Percentiles rank a stretch among this genome's conserved stretches.
Conservation (phyloP, 192 early-diverging fungal species). For the Rhizoclosmatium globosum region DNA sequence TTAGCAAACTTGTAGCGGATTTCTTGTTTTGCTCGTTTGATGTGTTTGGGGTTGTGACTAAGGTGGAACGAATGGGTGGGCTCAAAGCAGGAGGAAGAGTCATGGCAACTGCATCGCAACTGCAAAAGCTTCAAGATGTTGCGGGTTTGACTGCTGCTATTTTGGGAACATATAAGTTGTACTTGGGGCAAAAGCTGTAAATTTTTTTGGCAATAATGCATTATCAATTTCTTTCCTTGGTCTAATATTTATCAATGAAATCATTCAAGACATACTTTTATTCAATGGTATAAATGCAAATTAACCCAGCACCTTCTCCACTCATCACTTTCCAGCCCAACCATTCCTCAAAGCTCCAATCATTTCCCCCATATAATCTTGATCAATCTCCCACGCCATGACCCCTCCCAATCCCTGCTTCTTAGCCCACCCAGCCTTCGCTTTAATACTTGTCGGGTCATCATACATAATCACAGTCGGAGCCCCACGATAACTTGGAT, state of each 20-base stretch:
- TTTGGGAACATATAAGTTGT: slow-evolving; percentile 62
- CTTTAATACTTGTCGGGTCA: slow-evolving; percentile 66
- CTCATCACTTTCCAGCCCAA: not conserved
- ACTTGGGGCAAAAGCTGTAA: slow-evolving; percentile 32
- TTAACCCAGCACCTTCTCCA: too few species aligned
- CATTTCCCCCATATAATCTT: slow-evolving; percentile 21
- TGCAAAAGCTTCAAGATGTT: slow-evolving; percentile 43
- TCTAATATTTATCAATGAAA: too few species aligned
- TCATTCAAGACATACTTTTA: too few species aligned
- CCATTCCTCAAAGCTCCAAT: not conserved
- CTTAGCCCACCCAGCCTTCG: slow-evolving; percentile 68
- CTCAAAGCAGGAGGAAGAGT: not conserved
- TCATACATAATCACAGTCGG: slow-evolving; percentile 77
- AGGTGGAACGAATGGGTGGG: slow-evolving; percentile 7
- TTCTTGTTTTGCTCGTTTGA: slow-evolving; percentile 73
- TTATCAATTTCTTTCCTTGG: too few species aligned
- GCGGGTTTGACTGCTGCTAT: slow-evolving; percentile 52
- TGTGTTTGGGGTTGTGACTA: slow-evolving; percentile 46
- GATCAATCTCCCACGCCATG: slow-evolving; percentile 26
- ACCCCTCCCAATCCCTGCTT: slow-evolving; percentile 53
- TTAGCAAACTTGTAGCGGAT: slow-evolving; percentile 74
- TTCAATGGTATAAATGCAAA: too few species aligned
- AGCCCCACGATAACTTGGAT: slow-evolving; percentile 44
- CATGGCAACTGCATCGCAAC: not conserved
- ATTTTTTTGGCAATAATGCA: too few species aligned